Percentiles rank a stretch among this genome's conserved stretches.
Conservation (phyloP, 2,329 filamentous ascomycete species). For the Huntiella decipiens region DNA sequence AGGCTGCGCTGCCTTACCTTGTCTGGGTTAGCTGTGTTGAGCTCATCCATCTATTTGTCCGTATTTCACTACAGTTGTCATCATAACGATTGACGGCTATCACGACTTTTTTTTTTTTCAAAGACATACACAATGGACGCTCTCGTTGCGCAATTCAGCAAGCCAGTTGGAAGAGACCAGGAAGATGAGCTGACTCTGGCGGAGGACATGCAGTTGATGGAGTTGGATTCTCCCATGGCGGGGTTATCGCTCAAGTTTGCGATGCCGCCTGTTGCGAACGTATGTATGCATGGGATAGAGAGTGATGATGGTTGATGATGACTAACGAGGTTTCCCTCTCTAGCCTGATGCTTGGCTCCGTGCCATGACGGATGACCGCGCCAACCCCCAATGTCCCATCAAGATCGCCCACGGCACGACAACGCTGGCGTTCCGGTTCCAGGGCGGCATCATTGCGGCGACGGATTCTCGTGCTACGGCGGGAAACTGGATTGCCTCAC, state of each 20-base stretch:
- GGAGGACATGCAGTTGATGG: constrained; percentile 54
- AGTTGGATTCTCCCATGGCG: constrained; percentile 40
- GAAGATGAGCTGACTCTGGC: constrained; percentile 49
- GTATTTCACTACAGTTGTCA: too few relatives aligned
- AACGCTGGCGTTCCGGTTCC: constrained; percentile 92
- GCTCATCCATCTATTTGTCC: too few relatives aligned
- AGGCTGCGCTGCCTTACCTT: too few relatives aligned
- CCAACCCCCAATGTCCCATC: constrained; percentile 93
- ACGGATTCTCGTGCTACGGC: constrained; percentile 95
- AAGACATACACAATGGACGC: constrained; percentile 51
- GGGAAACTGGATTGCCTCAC: constrained; percentile 97
- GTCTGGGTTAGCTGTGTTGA: too few relatives aligned
- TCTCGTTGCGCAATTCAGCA: constrained; percentile 81
- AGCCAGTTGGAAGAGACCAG: constrained; percentile 50
- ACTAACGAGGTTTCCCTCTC: not conserved
- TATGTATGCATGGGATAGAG: constrained; percentile 23
- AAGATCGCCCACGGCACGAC: constrained; percentile 99
- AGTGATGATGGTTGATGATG: not conserved
- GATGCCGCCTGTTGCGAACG: constrained; percentile 80
- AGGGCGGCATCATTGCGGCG: constrained; percentile 94
- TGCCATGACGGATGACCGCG: constrained; percentile 89
- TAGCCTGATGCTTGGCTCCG: constrained; percentile 89
- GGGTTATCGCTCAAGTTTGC: constrained; percentile 82
- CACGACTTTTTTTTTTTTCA: not conserved
- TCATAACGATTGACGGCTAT: too few relatives aligned